phyloP scores from a whole-genome alignment of 306 rosid genomes.

The Quercus glauca region DNA sequence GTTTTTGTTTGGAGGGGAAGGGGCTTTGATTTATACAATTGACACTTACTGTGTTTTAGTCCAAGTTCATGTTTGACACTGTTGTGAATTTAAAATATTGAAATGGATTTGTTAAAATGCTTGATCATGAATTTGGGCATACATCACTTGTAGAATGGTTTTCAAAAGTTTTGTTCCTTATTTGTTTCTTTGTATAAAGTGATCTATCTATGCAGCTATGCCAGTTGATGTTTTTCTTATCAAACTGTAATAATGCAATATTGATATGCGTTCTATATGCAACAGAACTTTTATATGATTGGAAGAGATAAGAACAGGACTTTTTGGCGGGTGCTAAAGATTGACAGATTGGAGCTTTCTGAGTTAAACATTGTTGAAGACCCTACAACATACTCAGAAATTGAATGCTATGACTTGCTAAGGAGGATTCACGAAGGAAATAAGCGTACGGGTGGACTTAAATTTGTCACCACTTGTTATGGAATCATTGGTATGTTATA shows the following conservation, averaged over 20 bases:
- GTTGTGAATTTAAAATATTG: background rate
- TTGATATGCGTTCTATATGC: constrained; percentile 27
- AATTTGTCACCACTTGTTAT: constrained; percentile 76
- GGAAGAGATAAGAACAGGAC: constrained; percentile 92
- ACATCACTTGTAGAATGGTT: background rate
- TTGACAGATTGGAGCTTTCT: constrained; percentile 67
- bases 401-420: constrained; percentile 80
- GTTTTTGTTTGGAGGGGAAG: too few species aligned
- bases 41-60: background rate
- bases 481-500: constrained; percentile 82
- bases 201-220: background rate
- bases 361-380: constrained; percentile 77
- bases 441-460: constrained; percentile 91
- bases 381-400: constrained; percentile 60
- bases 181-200: background rate
- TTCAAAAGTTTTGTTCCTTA: background rate
- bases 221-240: background rate
- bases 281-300: constrained; percentile 84
- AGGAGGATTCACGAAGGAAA: constrained; percentile 88
- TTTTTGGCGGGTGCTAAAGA: constrained; percentile 83
- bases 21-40: background rate
- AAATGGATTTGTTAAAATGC: background rate
- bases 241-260: background rate
- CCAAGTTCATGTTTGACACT: background rate
- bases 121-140: background rate